Evolutionary conservation across 768 basidiomycete species (phyloP), one percentile per base, ranked within the genome.

Genomic region (Tulasnella sp.): DNA sequence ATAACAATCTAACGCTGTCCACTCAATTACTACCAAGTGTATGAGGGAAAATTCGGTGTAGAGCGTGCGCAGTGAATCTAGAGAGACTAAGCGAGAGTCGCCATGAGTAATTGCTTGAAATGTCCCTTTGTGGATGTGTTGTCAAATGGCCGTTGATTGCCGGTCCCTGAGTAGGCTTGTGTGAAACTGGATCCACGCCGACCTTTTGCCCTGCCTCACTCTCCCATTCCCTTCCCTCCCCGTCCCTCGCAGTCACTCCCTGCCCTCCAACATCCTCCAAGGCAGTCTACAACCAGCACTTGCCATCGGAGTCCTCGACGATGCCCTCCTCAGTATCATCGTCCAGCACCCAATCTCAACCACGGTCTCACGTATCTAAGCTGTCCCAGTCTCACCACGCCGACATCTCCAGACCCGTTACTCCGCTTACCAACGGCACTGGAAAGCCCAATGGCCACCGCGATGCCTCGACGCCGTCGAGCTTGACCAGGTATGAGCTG

Each of bases 171-270:
- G 58, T 64, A 64, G 58, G n/a, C 25, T 64, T 64, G 58, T 64
- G 58, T 64, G 58, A 64, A 64, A 64, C 58, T 64, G 58, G 58
- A 25, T 64, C 58, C 58, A 64, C 58, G 58, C 58, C 58, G 58
- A 64, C 58, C 58, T 64, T 64, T 64, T 64, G 58, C 58, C 58
- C 58, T 64, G 58, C 69, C 69, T 42, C 37, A 70, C 37, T 38
- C 36, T 70, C 69, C 69, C 37, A 38, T 42, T 39, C 25, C 40
- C 69, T 70, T 70, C 69, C 69, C 69, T 70, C 69, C 69, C 36
- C 9, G 11, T 3, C 8, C 69, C 69, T 38, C 58, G 58, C 58
- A 64, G 58, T 15, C 69, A 70, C 69, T 42, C 69, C 69, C 69
- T 70, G 37, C 69, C 8, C n/a, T n/a, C 39, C 36, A 42, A 36